These are phyloP conservation scores for Raffaelea deltoideospora DNA, from an alignment of 2,329 filamentous ascomycete species.

Conservation along the genomic window DNA sequence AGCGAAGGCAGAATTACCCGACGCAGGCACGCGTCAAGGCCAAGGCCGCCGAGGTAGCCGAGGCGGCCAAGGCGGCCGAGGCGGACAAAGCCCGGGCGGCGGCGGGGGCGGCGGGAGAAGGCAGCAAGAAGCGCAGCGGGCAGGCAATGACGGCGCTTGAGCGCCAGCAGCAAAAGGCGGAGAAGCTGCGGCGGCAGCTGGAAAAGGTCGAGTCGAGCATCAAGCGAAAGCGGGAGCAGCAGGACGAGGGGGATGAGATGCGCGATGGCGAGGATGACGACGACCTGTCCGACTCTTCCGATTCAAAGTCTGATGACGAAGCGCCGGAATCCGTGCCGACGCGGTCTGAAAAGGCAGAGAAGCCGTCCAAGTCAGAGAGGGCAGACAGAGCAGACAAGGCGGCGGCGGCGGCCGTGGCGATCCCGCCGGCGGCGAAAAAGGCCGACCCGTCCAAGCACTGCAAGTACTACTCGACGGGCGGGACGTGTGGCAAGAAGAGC, in stretches of 20 bases:
- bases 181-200: conserved; percentile 48
- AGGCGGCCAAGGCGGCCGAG: conserved; percentile 37
- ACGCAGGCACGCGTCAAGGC: conserved; percentile 56
- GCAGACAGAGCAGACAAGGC: no score
- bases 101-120: not conserved
- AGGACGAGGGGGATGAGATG: conserved; percentile 53
- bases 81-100: conserved; percentile 27
- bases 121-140: conserved; percentile 15
- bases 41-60: conserved; percentile 37
- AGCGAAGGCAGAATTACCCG: conserved; percentile 67
- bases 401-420: conserved; percentile 5
- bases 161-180: conserved; percentile 38
- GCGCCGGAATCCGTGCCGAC: conserved; percentile 40
- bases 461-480: conserved; percentile 57
- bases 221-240: conserved; percentile 53
- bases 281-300: conserved; percentile 24
- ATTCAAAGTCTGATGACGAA: conserved; percentile 30
- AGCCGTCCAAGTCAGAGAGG: no score
- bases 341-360: conserved; percentile 23
- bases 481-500: conserved; percentile 57
- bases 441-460: conserved; percentile 50
- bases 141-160: conserved; percentile 32
- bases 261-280: conserved; percentile 24
- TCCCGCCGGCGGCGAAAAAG: conserved; percentile 33
- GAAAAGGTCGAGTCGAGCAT: conserved; percentile 56